phyloP scores from a whole-genome alignment of 2,329 filamentous ascomycete species.

The Epichloe brachyelytri region DNA sequence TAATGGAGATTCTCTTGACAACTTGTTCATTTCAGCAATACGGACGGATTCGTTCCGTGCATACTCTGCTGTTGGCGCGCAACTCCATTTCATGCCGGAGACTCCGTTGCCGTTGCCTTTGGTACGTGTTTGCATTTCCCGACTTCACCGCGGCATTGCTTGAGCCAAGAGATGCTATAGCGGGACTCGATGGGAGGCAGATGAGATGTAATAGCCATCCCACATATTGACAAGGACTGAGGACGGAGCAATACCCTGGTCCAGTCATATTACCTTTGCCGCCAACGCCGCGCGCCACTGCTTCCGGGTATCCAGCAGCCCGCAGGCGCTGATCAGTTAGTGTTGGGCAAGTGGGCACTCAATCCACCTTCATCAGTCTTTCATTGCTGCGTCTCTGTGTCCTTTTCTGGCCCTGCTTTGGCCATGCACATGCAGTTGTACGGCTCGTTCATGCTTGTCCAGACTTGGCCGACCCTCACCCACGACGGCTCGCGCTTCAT shows the following conservation, averaged over 20 bases:
- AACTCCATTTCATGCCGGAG: neutral
- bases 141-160: neutral
- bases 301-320: constrained; percentile 4
- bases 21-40: neutral
- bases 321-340: constrained; percentile 3
- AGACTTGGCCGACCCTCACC: neutral
- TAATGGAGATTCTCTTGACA: no score
- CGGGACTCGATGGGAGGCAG: neutral
- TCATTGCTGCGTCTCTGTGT: neutral
- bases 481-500: neutral
- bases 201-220: neutral
- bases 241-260: constrained; percentile 1
- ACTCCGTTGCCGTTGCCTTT: no score
- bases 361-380: constrained; percentile 1
- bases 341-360: neutral
- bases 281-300: neutral
- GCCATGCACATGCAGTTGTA: neutral
- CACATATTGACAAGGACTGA: neutral
- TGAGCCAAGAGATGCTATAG: neutral
- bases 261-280: constrained; percentile 2
- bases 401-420: constrained; percentile 3
- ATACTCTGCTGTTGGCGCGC: neutral
- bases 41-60: neutral
- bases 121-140: neutral
- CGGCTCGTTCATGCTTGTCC: constrained; percentile 2